Evolutionary conservation across 176 grass and related monocot species (phyloP).

Genomic region (Canna indica): DNA sequence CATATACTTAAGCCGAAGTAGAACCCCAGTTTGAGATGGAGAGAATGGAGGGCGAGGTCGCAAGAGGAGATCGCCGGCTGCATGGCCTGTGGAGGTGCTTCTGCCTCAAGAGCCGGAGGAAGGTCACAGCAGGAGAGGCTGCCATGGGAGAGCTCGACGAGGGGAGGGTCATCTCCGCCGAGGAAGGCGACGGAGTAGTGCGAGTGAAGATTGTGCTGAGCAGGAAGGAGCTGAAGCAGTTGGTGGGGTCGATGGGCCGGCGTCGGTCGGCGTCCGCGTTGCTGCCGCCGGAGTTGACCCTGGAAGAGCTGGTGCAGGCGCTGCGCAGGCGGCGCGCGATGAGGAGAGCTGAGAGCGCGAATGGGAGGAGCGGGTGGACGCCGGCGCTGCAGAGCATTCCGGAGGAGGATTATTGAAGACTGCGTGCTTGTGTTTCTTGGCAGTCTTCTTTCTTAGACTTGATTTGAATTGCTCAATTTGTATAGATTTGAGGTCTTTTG

Average conservation of each 20-base stretch:
- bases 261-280: neutral
- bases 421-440: no score
- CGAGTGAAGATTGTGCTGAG: neutral
- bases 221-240: neutral
- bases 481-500: no score
- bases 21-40: no score
- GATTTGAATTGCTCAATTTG: no score
- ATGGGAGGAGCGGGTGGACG: constrained; percentile 1
- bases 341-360: neutral
- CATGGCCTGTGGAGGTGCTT: neutral
- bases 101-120: neutral
- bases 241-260: neutral
- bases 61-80: no score
- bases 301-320: neutral
- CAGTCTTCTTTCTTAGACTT: no score
- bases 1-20: no score
- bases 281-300: neutral
- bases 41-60: no score
- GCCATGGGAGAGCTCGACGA: neutral
- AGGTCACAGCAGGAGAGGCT: neutral
- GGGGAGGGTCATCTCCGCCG: neutral
- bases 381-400: constrained; percentile 15
- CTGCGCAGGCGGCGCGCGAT: neutral
- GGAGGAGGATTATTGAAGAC: constrained; percentile 1
- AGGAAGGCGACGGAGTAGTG: neutral